A percentile compares a stretch with the other conserved stretches of the same genome.
phyloP scores from a whole-genome alignment of 139 green algal genomes.

The Parachlorella kessleri region DNA sequence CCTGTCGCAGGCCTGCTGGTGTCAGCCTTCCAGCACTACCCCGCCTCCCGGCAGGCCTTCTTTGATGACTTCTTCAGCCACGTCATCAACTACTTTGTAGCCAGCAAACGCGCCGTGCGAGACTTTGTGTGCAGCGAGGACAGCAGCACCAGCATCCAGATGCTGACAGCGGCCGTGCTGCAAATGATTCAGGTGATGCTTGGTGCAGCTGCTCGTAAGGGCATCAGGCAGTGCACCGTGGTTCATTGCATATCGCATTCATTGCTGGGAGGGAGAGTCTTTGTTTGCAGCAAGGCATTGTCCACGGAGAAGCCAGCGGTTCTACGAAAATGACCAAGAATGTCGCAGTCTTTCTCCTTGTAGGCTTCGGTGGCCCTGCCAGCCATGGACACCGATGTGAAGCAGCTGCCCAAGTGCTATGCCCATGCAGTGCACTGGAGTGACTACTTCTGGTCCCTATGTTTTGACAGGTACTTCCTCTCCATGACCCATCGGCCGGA shows the following conservation, averaged over 20 bases:
- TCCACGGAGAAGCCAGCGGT: no score
- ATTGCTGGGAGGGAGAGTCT: neutral
- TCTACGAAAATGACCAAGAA: no score
- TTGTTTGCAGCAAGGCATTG: no score
- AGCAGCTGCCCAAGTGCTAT: slow-evolving; percentile 34
- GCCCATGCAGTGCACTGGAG: slow-evolving; percentile 31
- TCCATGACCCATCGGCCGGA: no score
- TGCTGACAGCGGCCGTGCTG: slow-evolving; percentile 65
- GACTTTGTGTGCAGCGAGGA: slow-evolving; percentile 24
- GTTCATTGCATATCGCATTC: neutral
- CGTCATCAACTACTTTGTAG: slow-evolving; percentile 2
- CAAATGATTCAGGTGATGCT: slow-evolving; percentile 71
- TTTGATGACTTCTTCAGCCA: slow-evolving; percentile 60
- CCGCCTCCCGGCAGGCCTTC: slow-evolving; percentile 21
- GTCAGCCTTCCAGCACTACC: slow-evolving; percentile 45
- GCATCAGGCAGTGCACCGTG: no score
- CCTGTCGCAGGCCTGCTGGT: slow-evolving; percentile 41
- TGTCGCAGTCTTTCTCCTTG: neutral
- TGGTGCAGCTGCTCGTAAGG: neutral
- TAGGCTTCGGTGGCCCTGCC: slow-evolving; percentile 33
- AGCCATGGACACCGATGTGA: slow-evolving; percentile 26
- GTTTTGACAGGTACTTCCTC: slow-evolving; percentile 48
- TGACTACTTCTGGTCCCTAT: slow-evolving; percentile 55
- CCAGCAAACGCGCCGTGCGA: slow-evolving; percentile 12
- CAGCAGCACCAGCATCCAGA: slow-evolving; percentile 47